A percentile compares a stretch with the other conserved stretches of the same genome.
Conservation (phyloP, 2,329 filamentous ascomycete species). For the Fusarium succisae region DNA sequence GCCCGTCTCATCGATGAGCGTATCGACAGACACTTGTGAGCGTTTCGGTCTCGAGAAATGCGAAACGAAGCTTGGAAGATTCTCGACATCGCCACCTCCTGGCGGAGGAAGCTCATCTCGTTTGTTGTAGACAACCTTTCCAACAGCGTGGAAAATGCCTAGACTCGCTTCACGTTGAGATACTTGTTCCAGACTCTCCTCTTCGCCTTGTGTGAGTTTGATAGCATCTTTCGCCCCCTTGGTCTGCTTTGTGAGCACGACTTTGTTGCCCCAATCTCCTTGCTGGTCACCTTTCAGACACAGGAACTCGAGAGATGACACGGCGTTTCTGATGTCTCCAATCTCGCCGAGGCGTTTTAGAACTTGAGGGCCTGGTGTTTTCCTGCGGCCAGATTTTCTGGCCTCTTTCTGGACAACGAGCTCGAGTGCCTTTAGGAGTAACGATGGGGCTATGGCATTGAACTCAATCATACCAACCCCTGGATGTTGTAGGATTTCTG, state of each 20-base stretch:
- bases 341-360: slow-evolving; percentile 83
- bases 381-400: slow-evolving; percentile 76
- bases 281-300: slow-evolving; percentile 83
- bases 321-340: slow-evolving; percentile 92
- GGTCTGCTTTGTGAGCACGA: slow-evolving; percentile 75
- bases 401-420: slow-evolving; percentile 87
- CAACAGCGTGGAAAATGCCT: slow-evolving; percentile 95
- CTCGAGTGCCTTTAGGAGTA: slow-evolving; percentile 85
- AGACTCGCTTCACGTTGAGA: slow-evolving; percentile 89
- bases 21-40: slow-evolving; percentile 75
- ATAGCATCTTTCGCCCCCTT: slow-evolving; percentile 65
- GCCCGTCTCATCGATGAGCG: slow-evolving; percentile 90
- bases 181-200: slow-evolving; percentile 81
- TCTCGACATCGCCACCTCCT: slow-evolving; percentile 56
- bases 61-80: slow-evolving; percentile 67
- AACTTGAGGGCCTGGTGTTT: slow-evolving; percentile 80
- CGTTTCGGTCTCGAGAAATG: slow-evolving; percentile 67
- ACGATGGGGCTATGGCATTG: slow-evolving; percentile 88
- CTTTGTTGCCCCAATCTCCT: slow-evolving; percentile 77
- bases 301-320: slow-evolving; percentile 91
- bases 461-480: slow-evolving; percentile 86
- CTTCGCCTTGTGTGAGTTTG: slow-evolving; percentile 77
- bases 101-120: slow-evolving; percentile 66
- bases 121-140: slow-evolving; percentile 97
- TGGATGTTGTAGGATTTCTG: slow-evolving; percentile 84